Conservation (phyloP, 192 early-diverging fungal species). For the Coemansia brasiliensis region DNA sequence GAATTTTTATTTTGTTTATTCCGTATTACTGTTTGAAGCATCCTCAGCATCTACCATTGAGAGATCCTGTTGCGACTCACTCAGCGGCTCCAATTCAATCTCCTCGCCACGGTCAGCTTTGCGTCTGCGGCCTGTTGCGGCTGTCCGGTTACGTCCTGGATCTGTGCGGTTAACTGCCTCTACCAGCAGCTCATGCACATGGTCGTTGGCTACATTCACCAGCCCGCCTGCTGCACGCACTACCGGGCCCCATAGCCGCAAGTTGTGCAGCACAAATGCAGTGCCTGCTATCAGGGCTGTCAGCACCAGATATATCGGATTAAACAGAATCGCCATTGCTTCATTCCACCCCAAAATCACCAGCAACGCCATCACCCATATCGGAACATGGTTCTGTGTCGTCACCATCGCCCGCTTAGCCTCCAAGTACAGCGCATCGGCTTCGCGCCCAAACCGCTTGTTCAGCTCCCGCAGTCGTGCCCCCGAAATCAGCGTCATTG, state of each 20-base stretch:
- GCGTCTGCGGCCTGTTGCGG: neutral
- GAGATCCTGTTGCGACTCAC: neutral
- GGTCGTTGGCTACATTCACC: slow-evolving; percentile 49
- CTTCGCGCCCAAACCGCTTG: slow-evolving; percentile 83
- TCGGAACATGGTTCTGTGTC: slow-evolving; percentile 82
- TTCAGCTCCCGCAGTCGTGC: slow-evolving; percentile 68
- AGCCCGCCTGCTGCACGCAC: slow-evolving; percentile 49
- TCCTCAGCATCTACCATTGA: neutral
- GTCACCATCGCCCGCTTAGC: slow-evolving; percentile 93
- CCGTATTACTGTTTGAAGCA: neutral
- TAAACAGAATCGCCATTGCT: slow-evolving; percentile 78
- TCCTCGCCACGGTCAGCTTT: slow-evolving; percentile 3
- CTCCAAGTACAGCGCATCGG: slow-evolving; percentile 89
- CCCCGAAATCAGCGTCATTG: slow-evolving; percentile 63
- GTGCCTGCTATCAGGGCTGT: slow-evolving; percentile 59
- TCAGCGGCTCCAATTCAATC: slow-evolving; percentile 37
- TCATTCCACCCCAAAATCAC: slow-evolving; percentile 96
- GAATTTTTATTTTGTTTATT: neutral
- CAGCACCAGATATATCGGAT: slow-evolving; percentile 80
- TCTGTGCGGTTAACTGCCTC: slow-evolving; percentile 58
- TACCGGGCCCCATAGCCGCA: slow-evolving; percentile 69
- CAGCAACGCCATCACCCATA: slow-evolving; percentile 79
- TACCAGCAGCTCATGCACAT: slow-evolving; percentile 46
- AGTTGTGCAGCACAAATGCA: slow-evolving; percentile 62
- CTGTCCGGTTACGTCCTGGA: slow-evolving; percentile 12